These are phyloP conservation scores for Microbotryum silenes-acaulis DNA, from an alignment of 1,284 basidiomycete genomes.

Conservation along the genomic window DNA sequence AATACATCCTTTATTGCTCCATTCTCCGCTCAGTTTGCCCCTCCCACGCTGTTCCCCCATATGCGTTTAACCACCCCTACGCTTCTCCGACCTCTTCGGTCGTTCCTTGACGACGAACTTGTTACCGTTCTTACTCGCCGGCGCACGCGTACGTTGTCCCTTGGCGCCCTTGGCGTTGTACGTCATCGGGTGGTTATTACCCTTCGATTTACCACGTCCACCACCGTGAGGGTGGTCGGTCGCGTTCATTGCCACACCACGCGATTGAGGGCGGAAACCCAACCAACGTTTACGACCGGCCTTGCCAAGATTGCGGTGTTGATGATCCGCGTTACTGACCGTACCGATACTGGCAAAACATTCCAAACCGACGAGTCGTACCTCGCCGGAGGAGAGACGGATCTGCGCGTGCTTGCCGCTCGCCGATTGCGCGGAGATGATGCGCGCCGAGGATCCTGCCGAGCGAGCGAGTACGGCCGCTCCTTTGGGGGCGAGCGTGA, in stretches of 20 bases:
- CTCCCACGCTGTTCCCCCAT: too few relatives aligned
- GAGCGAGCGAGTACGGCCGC: constrained; percentile 77
- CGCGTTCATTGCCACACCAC: constrained; percentile 98
- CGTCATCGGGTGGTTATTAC: constrained; percentile 74
- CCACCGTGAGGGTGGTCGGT: constrained; percentile 95
- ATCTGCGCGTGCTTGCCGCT: constrained; percentile 68
- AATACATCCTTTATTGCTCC: too few relatives aligned
- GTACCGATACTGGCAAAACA: constrained; percentile 85
- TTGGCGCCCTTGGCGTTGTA: constrained; percentile 75
- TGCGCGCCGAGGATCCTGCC: constrained; percentile 77
- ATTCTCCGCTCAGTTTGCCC: too few relatives aligned
- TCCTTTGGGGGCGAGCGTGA: constrained; percentile 68
- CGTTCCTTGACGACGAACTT: constrained; percentile 73
- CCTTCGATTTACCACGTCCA: constrained; percentile 95
- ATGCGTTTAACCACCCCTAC: too few relatives aligned
- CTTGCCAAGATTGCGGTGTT: constrained; percentile 76
- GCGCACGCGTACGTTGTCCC: constrained; percentile 84
- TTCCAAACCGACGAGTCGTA: constrained; percentile 71
- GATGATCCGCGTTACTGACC: constrained; percentile 88
- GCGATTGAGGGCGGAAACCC: constrained; percentile 74
- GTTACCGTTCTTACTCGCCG: constrained; percentile 82
- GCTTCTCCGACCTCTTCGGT: constrained; percentile 13
- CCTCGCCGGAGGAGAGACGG: constrained; percentile 83
- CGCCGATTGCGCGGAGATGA: constrained; percentile 56
- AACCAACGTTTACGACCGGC: constrained; percentile 86